Conservation (phyloP, 2,329 filamentous ascomycete species). For the Lecanicillium sp. region DNA sequence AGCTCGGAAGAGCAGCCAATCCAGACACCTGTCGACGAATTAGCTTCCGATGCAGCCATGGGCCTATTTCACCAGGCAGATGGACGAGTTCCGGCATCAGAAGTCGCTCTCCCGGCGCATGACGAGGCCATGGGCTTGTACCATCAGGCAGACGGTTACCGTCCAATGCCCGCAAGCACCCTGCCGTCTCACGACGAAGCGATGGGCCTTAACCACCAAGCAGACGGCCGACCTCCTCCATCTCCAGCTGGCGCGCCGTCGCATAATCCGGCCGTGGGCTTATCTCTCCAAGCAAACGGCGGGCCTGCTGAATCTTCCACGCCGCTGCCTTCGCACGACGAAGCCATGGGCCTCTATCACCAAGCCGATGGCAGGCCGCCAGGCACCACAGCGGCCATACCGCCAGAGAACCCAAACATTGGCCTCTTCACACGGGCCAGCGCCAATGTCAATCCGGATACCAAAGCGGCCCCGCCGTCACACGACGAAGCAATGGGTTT, state of each 20-base stretch:
- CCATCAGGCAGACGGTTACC: conserved; percentile 27
- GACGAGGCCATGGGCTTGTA: conserved; percentile 26
- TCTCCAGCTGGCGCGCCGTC: neutral
- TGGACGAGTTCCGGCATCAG: conserved; percentile 15
- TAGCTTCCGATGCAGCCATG: conserved; percentile 21
- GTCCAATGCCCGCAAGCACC: neutral
- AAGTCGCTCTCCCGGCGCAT: conserved; percentile 17
- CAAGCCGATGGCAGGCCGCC: conserved; percentile 29
- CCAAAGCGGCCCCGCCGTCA: no score
- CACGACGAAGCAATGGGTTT: conserved; percentile 26
- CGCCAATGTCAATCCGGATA: no score
- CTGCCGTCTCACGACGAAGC: neutral
- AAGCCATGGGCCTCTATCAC: conserved; percentile 26
- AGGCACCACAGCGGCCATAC: no score
- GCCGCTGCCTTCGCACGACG: conserved; percentile 24
- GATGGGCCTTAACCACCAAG: conserved; percentile 22
- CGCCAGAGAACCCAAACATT: no score
- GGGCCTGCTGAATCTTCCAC: no score
- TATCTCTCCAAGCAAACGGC: neutral
- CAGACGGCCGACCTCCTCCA: conserved; percentile 20
- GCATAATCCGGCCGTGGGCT: neutral
- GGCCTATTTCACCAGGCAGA: conserved; percentile 28
- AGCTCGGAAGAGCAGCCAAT: neutral
- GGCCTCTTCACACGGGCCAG: no score
- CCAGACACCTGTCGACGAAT: neutral